Evolutionary conservation across 805 yeast genomes (phyloP).

Genomic region (Candida sanyiensis): DNA sequence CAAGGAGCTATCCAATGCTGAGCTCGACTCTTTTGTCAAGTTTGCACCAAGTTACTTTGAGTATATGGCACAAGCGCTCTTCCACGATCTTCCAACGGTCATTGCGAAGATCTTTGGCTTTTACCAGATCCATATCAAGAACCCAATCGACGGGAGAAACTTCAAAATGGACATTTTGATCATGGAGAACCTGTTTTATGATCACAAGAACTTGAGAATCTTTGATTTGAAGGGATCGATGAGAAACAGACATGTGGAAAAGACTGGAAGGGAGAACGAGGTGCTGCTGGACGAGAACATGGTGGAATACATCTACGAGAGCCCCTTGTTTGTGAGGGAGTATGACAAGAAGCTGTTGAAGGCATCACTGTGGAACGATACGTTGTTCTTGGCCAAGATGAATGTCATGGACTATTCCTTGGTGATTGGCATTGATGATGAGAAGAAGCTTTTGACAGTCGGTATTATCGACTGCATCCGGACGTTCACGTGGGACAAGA

Average conservation of each 20-base stretch:
- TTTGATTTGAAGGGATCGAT: slow-evolving; percentile 97
- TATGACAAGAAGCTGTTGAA: slow-evolving; percentile 80
- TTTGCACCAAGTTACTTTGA: slow-evolving; percentile 97
- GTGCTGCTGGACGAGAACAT: slow-evolving; percentile 93
- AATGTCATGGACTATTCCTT: slow-evolving; percentile 98
- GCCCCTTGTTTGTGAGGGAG: slow-evolving; percentile 90
- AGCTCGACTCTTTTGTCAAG: slow-evolving; percentile 86
- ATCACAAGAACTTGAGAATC: slow-evolving; percentile 72
- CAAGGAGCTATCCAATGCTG: slow-evolving; percentile 82
- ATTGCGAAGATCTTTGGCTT: slow-evolving; percentile 93
- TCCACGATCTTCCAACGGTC: slow-evolving; percentile 92
- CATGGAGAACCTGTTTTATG: slow-evolving; percentile 92
- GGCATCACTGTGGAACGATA: slow-evolving; percentile 93
- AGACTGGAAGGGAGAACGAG: slow-evolving; percentile 92
- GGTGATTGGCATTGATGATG: slow-evolving; percentile 82
- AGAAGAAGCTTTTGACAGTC: slow-evolving; percentile 66
- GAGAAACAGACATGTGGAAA: slow-evolving; percentile 95
- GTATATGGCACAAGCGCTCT: slow-evolving; percentile 90
- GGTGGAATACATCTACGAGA: slow-evolving; percentile 96
- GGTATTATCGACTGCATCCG: slow-evolving; percentile 93
- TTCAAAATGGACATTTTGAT: slow-evolving; percentile 86
- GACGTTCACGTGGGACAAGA: slow-evolving; percentile 98
- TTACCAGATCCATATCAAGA: slow-evolving; percentile 86
- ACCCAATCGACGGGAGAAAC: slow-evolving; percentile 66
- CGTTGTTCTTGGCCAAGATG: slow-evolving; percentile 89